Percentiles rank a stretch among this genome's conserved stretches.
phyloP scores from a whole-genome alignment of 768 basidiomycete genomes.

The Auricularia sp. region DNA sequence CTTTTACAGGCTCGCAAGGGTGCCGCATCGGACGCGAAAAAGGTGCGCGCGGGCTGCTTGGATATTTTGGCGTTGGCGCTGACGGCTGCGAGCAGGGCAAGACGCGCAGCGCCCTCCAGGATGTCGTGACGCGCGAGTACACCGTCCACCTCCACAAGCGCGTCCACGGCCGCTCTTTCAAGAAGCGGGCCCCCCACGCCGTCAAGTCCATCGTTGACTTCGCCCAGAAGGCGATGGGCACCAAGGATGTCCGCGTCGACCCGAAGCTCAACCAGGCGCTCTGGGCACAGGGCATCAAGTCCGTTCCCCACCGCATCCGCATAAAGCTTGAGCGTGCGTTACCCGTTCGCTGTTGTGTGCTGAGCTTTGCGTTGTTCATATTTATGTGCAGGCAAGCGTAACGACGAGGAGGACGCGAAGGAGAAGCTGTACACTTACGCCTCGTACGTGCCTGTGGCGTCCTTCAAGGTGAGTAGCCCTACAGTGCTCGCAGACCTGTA shows the following conservation, averaged over 20 bases:
- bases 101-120: conserved; percentile 91
- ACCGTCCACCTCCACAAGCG: conserved; percentile 96
- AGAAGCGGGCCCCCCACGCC: conserved; percentile 95
- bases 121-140: conserved; percentile 98
- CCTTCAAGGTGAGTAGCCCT: conserved; percentile 66
- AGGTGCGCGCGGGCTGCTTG: not conserved
- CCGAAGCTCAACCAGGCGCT: conserved; percentile 93
- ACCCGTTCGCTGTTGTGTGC: not conserved
- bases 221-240: conserved; percentile 93
- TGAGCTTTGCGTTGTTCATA: conserved; percentile 10
- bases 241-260: conserved; percentile 85
- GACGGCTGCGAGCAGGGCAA: conserved; percentile 44
- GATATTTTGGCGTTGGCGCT: not conserved
- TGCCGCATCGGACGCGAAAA: conserved; percentile 8
- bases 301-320: conserved; percentile 83
- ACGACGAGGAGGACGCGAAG: conserved; percentile 97
- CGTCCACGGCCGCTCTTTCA: conserved; percentile 88
- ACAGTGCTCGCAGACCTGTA: conserved; percentile 2
- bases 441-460: conserved; percentile 60
- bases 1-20: conserved; percentile 8
- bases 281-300: conserved; percentile 91
- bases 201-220: conserved; percentile 91
- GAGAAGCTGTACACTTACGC: conserved; percentile 96
- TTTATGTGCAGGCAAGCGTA: conserved; percentile 69
- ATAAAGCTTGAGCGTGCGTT: conserved; percentile 87